These are phyloP conservation scores for Naegleria lovaniensis DNA, from an alignment of 208 protist species.

Conservation along the genomic window DNA sequence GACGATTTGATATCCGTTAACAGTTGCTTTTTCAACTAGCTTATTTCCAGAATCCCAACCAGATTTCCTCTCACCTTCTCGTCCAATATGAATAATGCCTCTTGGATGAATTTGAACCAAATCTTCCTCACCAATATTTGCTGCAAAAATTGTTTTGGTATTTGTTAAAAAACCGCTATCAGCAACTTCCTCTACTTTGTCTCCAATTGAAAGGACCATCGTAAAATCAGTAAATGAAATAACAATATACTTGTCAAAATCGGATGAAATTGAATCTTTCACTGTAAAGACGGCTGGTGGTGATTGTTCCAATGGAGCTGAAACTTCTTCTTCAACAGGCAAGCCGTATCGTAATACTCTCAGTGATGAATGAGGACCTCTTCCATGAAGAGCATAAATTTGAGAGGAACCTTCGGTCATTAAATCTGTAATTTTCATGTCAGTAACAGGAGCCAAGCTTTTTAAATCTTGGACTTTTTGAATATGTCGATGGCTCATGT, in stretches of 20 bases:
- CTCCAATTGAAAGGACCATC: conserved; percentile 71
- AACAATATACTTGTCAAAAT: conserved; percentile 70
- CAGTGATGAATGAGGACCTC: conserved; percentile 54
- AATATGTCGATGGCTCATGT: neutral
- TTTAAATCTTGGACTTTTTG: conserved; percentile 56
- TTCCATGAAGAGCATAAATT: conserved; percentile 66
- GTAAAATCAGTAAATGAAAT: conserved; percentile 75
- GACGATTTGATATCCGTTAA: conserved; percentile 63
- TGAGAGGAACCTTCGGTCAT: conserved; percentile 55
- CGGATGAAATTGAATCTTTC: conserved; percentile 29
- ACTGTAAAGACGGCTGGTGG: conserved; percentile 57
- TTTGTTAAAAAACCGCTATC: conserved; percentile 61
- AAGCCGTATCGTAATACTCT: conserved; percentile 72
- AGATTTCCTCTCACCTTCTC: conserved; percentile 64
- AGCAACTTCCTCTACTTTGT: conserved; percentile 66
- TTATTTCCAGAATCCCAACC: conserved; percentile 53
- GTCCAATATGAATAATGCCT: conserved; percentile 62
- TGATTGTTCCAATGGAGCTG: conserved; percentile 37
- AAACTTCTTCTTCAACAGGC: conserved; percentile 56
- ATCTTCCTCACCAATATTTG: conserved; percentile 35
- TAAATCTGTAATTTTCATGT: conserved; percentile 56
- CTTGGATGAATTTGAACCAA: conserved; percentile 63
- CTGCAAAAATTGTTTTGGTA: conserved; percentile 43
- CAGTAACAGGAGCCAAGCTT: conserved; percentile 63
- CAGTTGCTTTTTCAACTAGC: conserved; percentile 43